These are phyloP conservation scores for Apiotrichum gamsii DNA, from an alignment of 1,284 basidiomycete species.

Conservation along the genomic window DNA sequence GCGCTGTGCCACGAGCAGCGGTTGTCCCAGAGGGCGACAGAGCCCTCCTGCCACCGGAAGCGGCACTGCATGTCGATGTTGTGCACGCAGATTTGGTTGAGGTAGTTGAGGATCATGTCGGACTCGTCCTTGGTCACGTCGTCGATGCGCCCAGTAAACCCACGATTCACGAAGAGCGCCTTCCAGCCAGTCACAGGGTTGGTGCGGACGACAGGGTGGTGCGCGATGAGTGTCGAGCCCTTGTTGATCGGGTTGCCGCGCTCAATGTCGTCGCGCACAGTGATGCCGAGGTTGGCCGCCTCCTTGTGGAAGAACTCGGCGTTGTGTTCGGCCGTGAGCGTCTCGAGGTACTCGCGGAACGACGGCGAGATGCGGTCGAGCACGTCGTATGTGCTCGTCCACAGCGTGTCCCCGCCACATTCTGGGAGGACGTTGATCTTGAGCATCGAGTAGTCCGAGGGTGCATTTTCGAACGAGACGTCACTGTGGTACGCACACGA, in stretches of 20 bases:
- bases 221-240: conserved; percentile 54
- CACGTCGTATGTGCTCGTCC: conserved; percentile 44
- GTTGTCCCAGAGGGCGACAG: conserved; percentile 52
- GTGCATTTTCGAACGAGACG: conserved; percentile 57
- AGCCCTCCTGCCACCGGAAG: conserved; percentile 45
- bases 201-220: conserved; percentile 51
- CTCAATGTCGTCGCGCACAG: conserved; percentile 22
- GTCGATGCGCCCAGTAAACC: conserved; percentile 58
- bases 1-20: conserved; percentile 36
- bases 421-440: conserved; percentile 58
- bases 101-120: conserved; percentile 41
- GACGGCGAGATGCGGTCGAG: conserved; percentile 56
- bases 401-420: conserved; percentile 49
- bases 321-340: conserved; percentile 56
- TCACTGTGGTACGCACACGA: conserved; percentile 24
- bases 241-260: conserved; percentile 58
- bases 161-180: conserved; percentile 57
- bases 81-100: conserved; percentile 20
- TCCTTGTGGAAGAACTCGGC: conserved; percentile 55
- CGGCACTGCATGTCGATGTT: conserved; percentile 60
- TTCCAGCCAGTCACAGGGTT: conserved; percentile 60
- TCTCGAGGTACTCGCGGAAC: conserved; percentile 56
- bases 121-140: conserved; percentile 59
- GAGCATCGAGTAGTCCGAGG: conserved; percentile 60
- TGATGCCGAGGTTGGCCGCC: conserved; percentile 29